A percentile compares a stretch with the other conserved stretches of the same genome.
Conservation (phyloP, 169 alveolate species). For the Plasmodium chabaudi region DNA sequence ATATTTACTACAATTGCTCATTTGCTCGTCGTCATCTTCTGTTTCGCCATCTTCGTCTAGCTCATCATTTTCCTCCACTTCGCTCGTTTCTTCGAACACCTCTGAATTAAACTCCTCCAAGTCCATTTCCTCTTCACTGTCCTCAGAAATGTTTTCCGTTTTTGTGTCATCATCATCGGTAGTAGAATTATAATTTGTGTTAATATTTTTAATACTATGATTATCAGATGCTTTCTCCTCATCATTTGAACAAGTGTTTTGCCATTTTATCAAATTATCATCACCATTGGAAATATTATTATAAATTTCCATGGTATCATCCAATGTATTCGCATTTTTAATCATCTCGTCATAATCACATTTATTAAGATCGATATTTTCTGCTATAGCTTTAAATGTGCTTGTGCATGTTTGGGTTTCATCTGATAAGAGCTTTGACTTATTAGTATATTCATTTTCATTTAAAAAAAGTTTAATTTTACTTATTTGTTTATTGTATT, state of each 20-base stretch:
- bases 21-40: not conserved
- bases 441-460: constrained; percentile 6
- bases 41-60: not conserved
- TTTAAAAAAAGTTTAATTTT: constrained; percentile 12
- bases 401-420: not conserved
- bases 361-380: too few species aligned
- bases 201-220: too few species aligned
- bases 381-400: too few species aligned
- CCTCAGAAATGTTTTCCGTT: not conserved
- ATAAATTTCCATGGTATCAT: too few species aligned
- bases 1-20: constrained; percentile 1
- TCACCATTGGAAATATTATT: too few species aligned
- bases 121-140: constrained; percentile 6
- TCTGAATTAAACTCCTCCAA: not conserved
- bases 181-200: too few species aligned
- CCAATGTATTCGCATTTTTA: too few species aligned
- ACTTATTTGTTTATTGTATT: constrained; percentile 9
- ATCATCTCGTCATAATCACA: too few species aligned
- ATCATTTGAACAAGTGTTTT: too few species aligned
- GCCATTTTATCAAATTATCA: too few species aligned
- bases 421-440: not conserved
- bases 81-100: not conserved
- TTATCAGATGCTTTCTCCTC: too few species aligned
- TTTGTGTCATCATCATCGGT: not conserved
- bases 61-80: not conserved